A percentile compares a stretch with the other conserved stretches of the same genome.
Conservation (phyloP, 805 yeast species). For the Starmerella etchellsii region DNA sequence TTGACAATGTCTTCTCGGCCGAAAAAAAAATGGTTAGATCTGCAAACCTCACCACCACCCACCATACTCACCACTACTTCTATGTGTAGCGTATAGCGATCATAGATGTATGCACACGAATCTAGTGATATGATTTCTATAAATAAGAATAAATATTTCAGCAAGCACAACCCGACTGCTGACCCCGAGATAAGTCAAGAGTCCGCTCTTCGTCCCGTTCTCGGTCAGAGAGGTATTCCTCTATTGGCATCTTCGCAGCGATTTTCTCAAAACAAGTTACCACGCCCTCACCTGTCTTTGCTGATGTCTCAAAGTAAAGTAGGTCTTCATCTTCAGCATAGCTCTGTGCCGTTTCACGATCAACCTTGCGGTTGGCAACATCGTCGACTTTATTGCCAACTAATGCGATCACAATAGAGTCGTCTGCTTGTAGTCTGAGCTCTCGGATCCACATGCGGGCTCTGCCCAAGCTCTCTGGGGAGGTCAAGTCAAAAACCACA, state of each 20-base stretch:
- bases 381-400: constrained; percentile 82
- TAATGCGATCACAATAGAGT: constrained; percentile 61
- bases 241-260: constrained; percentile 38
- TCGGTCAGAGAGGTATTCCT: constrained; percentile 23
- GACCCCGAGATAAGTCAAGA: constrained; percentile 16
- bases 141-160: constrained; percentile 11
- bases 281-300: constrained; percentile 58
- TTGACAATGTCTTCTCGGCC: too few relatives aligned
- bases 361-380: constrained; percentile 32
- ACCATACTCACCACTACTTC: too few relatives aligned
- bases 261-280: constrained; percentile 34
- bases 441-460: constrained; percentile 91
- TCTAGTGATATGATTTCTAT: too few relatives aligned
- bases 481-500: constrained; percentile 74
- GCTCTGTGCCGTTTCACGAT: constrained; percentile 31
- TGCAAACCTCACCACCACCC: too few relatives aligned
- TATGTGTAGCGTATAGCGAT: too few relatives aligned
- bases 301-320: constrained; percentile 48
- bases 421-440: constrained; percentile 68
- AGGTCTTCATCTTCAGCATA: constrained; percentile 45
- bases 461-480: constrained; percentile 51
- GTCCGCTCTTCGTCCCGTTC: constrained; percentile 20
- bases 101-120: too few relatives aligned
- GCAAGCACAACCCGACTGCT: constrained; percentile 28
- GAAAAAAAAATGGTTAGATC: too few relatives aligned